Base-by-base conservation (phyloP, 1,284 basidiomycete species). In the Tylopilus orsonianus region DNA sequence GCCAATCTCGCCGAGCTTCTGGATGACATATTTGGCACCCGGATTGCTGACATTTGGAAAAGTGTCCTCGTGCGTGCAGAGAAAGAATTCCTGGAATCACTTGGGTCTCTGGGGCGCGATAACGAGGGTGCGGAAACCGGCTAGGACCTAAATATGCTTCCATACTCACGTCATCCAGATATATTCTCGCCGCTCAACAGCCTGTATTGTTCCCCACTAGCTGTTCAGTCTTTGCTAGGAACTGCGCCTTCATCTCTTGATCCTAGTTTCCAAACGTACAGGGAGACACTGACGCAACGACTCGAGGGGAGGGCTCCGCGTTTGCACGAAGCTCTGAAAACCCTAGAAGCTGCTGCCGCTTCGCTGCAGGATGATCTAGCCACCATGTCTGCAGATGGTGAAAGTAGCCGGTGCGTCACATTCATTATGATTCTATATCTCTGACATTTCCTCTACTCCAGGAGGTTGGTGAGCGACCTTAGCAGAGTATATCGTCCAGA, bases 21-120 rank as follows among this genome's bases (percentile, higher is more conserved):
- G 44, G 80, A 88, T 54, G 67, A 70, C 13, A 66, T 77, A 20
- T 81, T 75, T 52, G 72, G 72, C 22, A 63, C 66, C n/a, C 75
- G 81, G 42, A 75, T 82, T 7, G 61, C 70, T 8, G 64, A 59
- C n/a, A 77, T 89, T 18, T 86, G 85, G 83, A 76, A 72, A 47
- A 45, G 68, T 3, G 66, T 68, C 8, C 62, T 88, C 13, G 60
- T 55, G 7, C 59, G 65, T 23, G 70, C 81, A 13, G 71, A 77
- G 47, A 53, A 62, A 12, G 64, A 65, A 12, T 87, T 88, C 60
- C 59, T 71, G 18, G 54, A 68, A 16, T 64, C 66, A 34, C 56
- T 86, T 26, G 40, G 3, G 16, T 46, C 52, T n/a, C 26, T 48
- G 18, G 49, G 29, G 37, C 44, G 49, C 9, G 48, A 52, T 14